phyloP scores from a whole-genome alignment of 495 filamentous ascomycete genomes.

The Trichocladium antarcticum region DNA sequence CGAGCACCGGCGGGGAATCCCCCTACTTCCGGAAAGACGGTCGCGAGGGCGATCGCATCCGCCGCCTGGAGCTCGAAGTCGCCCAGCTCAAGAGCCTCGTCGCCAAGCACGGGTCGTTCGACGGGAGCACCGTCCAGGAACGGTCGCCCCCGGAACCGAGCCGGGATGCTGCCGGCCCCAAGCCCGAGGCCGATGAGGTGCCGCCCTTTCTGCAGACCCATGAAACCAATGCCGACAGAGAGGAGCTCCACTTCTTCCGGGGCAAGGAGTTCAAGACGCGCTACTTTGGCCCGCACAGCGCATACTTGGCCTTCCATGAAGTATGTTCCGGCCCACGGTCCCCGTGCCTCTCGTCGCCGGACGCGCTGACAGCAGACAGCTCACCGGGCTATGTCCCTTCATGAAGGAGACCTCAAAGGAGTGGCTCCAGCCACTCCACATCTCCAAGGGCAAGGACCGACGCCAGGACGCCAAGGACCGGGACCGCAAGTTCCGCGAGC shows the following conservation, averaged over 20 bases:
- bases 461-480: conserved; percentile 22
- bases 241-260: conserved; percentile 30
- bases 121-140: conserved; percentile 27
- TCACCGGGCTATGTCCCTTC: conserved; percentile 37
- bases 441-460: conserved; percentile 29
- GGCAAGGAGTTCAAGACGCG: conserved; percentile 37
- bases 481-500: conserved; percentile 25
- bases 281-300: conserved; percentile 41
- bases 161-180: conserved; percentile 8
- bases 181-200: conserved; percentile 4
- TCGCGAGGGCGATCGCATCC: conserved; percentile 38
- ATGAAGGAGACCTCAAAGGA: conserved; percentile 37
- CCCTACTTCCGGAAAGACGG: conserved; percentile 23
- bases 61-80: conserved; percentile 40
- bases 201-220: conserved; percentile 21
- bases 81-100: conserved; percentile 36
- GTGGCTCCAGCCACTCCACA: conserved; percentile 31
- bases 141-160: conserved; percentile 19
- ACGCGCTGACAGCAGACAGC: conserved; percentile 12
- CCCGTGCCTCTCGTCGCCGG: background rate
- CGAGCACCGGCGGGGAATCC: conserved; percentile 20
- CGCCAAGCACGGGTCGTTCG: conserved; percentile 28
- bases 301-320: conserved; percentile 32
- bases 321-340: conserved; percentile 11
- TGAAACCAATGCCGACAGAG: conserved; percentile 18